Conservation (phyloP, 1,284 basidiomycete genomes). For the Papiliotrema laurentii region DNA sequence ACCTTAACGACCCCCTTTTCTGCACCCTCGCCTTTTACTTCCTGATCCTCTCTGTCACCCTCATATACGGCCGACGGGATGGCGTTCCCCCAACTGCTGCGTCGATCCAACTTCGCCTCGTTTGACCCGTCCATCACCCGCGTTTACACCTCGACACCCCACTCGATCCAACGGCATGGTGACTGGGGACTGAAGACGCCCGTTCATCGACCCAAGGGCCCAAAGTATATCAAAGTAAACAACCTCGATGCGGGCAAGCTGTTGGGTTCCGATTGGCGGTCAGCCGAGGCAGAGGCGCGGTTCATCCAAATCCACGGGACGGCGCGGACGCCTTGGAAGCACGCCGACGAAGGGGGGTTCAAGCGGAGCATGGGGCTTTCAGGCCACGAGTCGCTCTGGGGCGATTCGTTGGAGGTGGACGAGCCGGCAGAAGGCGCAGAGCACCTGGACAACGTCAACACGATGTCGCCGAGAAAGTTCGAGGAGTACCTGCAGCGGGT, state of each 20-base stretch:
- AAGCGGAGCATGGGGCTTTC: too few relatives aligned
- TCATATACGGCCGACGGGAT: too few relatives aligned
- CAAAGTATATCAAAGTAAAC: slow-evolving; percentile 37
- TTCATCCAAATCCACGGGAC: slow-evolving; percentile 42
- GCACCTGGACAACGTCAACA: slow-evolving; percentile 39
- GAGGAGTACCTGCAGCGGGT: slow-evolving; percentile 33
- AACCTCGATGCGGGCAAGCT: slow-evolving; percentile 35
- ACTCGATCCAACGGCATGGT: slow-evolving; percentile 24
- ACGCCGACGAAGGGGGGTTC: slow-evolving; percentile 7
- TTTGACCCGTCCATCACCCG: slow-evolving; percentile 46
- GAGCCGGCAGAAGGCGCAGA: slow-evolving; percentile 3
- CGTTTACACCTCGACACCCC: slow-evolving; percentile 42
- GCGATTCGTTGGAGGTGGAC: not conserved
- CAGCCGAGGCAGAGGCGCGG: slow-evolving; percentile 44
- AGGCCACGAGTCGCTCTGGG: too few relatives aligned
- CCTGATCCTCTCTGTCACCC: slow-evolving; percentile 4
- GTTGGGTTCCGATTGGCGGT: slow-evolving; percentile 36
- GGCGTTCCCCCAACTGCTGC: slow-evolving; percentile 40
- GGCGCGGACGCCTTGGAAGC: slow-evolving; percentile 32
- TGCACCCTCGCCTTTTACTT: too few relatives aligned
- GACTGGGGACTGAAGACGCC: slow-evolving; percentile 47
- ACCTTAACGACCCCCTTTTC: too few relatives aligned
- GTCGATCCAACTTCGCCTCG: slow-evolving; percentile 37
- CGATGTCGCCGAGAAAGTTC: slow-evolving; percentile 39
- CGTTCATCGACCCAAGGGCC: slow-evolving; percentile 23